Percentiles rank a stretch among this genome's conserved stretches.
These are phyloP conservation scores for Blastocystis sp. DNA, from an alignment of 352 stramenopile species.

Conservation along the genomic window DNA sequence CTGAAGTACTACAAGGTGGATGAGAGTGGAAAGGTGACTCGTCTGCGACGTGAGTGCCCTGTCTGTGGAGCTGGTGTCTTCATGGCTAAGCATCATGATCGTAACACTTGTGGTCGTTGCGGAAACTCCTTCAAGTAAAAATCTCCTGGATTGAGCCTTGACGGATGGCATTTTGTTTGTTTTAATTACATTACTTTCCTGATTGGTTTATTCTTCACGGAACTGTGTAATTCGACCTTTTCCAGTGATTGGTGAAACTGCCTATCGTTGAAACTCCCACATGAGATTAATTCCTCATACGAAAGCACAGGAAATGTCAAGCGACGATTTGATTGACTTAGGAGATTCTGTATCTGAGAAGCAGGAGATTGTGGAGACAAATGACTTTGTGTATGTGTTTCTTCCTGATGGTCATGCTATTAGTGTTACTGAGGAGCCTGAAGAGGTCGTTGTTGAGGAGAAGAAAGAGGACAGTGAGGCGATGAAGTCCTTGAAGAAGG, in stretches of 20 bases:
- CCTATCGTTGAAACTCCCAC: background rate
- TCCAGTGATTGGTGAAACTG: no score
- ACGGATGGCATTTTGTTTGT: background rate
- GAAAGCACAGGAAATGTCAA: background rate
- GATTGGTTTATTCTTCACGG: no score
- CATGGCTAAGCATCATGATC: conserved; percentile 97
- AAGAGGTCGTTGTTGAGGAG: background rate
- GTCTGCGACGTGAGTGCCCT: no score
- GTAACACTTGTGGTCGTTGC: conserved; percentile 98
- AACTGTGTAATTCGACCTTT: no score
- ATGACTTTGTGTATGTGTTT: background rate
- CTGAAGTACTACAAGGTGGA: no score
- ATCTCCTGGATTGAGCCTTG: background rate
- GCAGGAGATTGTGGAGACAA: background rate
- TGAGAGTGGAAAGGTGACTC: no score
- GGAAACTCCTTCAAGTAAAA: conserved; percentile 82
- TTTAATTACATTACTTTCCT: no score
- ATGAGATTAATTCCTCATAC: background rate
- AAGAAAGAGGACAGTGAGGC: conserved; percentile 25
- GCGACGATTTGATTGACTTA: background rate
- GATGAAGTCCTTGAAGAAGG: conserved; percentile 26
- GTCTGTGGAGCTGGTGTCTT: no score
- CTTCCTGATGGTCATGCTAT: background rate
- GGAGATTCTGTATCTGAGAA: background rate
- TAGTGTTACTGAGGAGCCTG: background rate